A percentile compares a stretch with the other conserved stretches of the same genome.
phyloP scores from a whole-genome alignment of 2,329 filamentous ascomycete genomes.

The Clarireedia sp. region DNA sequence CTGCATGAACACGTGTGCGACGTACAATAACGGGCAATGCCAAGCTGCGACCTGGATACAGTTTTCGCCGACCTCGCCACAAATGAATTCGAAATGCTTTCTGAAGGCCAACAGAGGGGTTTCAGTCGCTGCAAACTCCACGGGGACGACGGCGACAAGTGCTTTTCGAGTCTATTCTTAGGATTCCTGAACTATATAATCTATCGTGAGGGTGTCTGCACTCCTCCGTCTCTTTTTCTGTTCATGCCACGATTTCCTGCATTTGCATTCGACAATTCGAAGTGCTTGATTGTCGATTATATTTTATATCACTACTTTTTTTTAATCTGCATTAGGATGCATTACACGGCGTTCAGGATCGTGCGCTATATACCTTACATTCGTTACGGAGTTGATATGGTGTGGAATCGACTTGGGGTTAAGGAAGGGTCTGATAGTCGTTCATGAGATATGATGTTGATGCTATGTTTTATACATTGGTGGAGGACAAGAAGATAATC shows the following conservation, averaged over 20 bases:
- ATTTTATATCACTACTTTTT: neutral
- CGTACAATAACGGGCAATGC: slow-evolving; percentile 13
- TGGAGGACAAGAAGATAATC: neutral
- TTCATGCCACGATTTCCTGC: neutral
- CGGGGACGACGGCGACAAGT: slow-evolving; percentile 2
- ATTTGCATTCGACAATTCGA: neutral
- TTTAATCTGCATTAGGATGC: neutral
- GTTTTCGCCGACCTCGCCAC: slow-evolving; percentile 13
- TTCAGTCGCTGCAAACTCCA: neutral
- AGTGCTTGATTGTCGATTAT: neutral
- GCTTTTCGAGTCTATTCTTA: neutral
- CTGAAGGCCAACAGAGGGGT: slow-evolving; percentile 16
- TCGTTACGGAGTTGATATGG: too few relatives aligned
- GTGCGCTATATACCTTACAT: too few relatives aligned
- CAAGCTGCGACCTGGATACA: slow-evolving; percentile 20
- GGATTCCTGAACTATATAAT: neutral
- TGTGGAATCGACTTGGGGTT: neutral
- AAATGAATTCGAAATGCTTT: slow-evolving; percentile 18
- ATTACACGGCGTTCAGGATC: neutral
- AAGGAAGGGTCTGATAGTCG: neutral
- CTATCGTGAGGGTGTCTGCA: neutral
- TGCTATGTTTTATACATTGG: neutral
- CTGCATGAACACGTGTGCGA: slow-evolving; percentile 17
- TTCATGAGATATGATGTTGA: neutral
- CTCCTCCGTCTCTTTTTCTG: neutral